Conservation (phyloP, 441 rosid genomes). For the Rhodomyrtus psidioides region DNA sequence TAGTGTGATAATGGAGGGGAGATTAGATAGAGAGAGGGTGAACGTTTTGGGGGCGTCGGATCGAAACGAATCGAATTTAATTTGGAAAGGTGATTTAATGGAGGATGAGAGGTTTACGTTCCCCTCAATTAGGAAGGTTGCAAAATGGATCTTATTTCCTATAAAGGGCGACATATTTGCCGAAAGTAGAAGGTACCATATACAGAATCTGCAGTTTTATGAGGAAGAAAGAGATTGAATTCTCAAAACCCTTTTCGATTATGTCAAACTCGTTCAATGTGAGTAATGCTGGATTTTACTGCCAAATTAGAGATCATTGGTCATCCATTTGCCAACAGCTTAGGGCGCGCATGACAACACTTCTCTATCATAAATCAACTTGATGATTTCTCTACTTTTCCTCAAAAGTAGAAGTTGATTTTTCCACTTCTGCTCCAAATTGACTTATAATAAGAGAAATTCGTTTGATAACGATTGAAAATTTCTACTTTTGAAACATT, state of each 20-base stretch:
- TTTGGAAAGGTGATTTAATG: not conserved
- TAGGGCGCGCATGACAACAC: no score
- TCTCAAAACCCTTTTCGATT: not conserved
- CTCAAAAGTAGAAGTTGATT: no score
- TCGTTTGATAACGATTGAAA: no score
- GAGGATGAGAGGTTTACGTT: not conserved
- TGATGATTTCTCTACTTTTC: no score
- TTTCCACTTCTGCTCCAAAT: no score
- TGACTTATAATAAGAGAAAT: no score
- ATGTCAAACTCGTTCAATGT: not conserved
- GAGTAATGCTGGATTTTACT: not conserved
- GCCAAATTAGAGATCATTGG: not conserved
- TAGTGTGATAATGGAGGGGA: not conserved
- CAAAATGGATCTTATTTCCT: not conserved
- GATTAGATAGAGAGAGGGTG: not conserved
- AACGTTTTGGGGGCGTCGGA: not conserved
- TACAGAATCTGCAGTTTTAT: no score
- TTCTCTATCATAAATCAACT: no score
- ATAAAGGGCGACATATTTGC: not conserved
- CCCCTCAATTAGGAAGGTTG: not conserved
- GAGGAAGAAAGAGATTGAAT: not conserved
- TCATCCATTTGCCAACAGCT: not conserved
- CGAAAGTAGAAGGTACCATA: not conserved
- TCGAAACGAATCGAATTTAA: not conserved
- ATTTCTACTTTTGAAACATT: no score